Evolutionary conservation across 805 yeast species (phyloP).

Genomic region (Ogataea saltuana): DNA sequence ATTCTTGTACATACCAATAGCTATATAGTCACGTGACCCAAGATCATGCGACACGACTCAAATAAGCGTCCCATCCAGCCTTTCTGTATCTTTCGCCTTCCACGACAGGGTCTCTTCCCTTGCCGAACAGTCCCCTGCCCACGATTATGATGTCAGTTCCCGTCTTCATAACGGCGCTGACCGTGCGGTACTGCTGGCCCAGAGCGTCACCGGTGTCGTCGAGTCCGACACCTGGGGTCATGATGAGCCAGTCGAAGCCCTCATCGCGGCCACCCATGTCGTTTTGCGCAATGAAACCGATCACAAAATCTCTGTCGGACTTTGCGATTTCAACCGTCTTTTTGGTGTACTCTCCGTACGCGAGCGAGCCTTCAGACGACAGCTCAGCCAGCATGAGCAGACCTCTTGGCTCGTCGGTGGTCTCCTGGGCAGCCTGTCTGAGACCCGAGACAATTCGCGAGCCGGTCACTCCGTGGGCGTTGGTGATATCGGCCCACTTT

Average conservation of each 20-base stretch:
- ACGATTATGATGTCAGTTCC: conserved; percentile 97
- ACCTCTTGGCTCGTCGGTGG: conserved; percentile 79
- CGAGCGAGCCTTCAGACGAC: conserved; percentile 90
- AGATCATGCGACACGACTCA: conserved; percentile 37
- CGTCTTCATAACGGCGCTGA: conserved; percentile 72
- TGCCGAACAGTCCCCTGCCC: conserved; percentile 96
- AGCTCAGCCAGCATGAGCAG: conserved; percentile 93
- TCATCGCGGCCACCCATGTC: conserved; percentile 81
- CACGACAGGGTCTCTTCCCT: conserved; percentile 85
- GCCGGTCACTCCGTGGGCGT: conserved; percentile 97
- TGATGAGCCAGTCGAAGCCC: conserved; percentile 91
- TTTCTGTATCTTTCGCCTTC: conserved; percentile 87
- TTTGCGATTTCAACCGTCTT: conserved; percentile 87
- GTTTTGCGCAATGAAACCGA: conserved; percentile 94
- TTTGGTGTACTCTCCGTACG: conserved; percentile 86
- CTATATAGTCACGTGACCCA: conserved; percentile 5
- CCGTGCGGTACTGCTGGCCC: conserved; percentile 97
- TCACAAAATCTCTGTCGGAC: conserved; percentile 81
- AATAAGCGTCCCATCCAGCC: conserved; percentile 95
- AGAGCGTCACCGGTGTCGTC: conserved; percentile 95
- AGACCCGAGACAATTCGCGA: conserved; percentile 89
- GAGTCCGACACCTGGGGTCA: conserved; percentile 98
- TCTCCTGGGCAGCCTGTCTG: conserved; percentile 73
- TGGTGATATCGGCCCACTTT: conserved; percentile 94
- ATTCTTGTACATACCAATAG: conserved; percentile 1